phyloP scores from a whole-genome alignment of 2,329 filamentous ascomycete species.

The Graphilbum ipis-grandicollis region DNA sequence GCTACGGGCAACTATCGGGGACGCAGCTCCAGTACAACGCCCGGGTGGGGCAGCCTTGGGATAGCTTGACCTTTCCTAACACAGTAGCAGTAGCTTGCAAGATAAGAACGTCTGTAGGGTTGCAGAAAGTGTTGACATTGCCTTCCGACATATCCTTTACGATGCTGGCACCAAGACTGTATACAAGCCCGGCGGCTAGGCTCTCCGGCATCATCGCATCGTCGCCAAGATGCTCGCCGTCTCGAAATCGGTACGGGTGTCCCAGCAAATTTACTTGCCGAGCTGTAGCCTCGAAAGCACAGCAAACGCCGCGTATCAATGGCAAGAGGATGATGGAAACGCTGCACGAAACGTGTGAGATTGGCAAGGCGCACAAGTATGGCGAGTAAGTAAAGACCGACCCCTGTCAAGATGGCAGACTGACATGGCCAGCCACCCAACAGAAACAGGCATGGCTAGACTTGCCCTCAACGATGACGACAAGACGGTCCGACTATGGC shows the following conservation, averaged over 20 bases:
- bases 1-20: too few species aligned
- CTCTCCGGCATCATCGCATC: not conserved
- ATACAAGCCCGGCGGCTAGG: too few species aligned
- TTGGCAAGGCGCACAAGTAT: constrained; percentile 9
- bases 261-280: not conserved
- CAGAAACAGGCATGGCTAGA: constrained; percentile 59
- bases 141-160: too few species aligned
- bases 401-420: too few species aligned
- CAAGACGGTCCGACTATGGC: constrained; percentile 58
- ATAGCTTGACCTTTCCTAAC: too few species aligned
- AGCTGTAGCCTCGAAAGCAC: not conserved
- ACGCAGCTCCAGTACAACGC: too few species aligned
- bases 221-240: not conserved
- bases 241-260: too few species aligned
- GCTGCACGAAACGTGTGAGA: constrained; percentile 9
- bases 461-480: constrained; percentile 56
- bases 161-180: too few species aligned
- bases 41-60: too few species aligned
- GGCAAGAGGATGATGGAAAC: constrained; percentile 8
- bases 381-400: constrained; percentile 7
- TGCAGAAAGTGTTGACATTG: too few species aligned
- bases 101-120: too few species aligned
- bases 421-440: constrained; percentile 6
- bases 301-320: constrained; percentile 5
- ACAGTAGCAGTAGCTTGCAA: too few species aligned